Evolutionary conservation across 2,329 filamentous ascomycete species (phyloP), one percentile per base, ranked within the genome.

Genomic region (Bipolaris victoriae): DNA sequence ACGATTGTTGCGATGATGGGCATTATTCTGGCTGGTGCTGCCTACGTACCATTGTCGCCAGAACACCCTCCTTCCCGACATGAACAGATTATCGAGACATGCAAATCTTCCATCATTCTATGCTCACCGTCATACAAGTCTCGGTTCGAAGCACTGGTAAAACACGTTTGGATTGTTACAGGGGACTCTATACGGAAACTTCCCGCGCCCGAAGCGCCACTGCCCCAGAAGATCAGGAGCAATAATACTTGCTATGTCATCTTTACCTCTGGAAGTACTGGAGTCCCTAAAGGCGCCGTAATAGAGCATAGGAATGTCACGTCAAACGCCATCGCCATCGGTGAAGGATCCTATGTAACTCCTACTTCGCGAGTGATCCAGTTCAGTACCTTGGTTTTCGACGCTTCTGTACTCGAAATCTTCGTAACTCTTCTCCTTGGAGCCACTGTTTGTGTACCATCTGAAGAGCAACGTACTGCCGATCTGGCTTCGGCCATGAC

Each of bases 401-500:
- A 77, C 48, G 71, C 67, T 3, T 72, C 69, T 5, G 62, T 76
- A 1, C 67, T 69, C 52, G 74, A 77, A 47, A 73, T 69, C n/a
- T 52, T 77, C 13, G 66, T 70, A 3, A 59, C 72, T 7, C 63
- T 77, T 18, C 69, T 65, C 1, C 61, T 63, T 13, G 74, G 75
- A 13, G 73, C 69, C 7, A 69, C 67, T 3, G 62, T 76, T 6
- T 77, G 75, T 45, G 63, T 77, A 16, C 73, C 75, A 1, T 72
- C 70, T 1, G 73, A 77, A 20, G 62, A 74, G 31, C 78, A 82
- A 40, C 77, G 80, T 5, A 69, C 80, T 24, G 76, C 79, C 36
- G 77, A 82, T 58, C 73, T 82, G 10, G 71, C 77, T 5, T 75
- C 74, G 13, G 67, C 72, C 2, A 70, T 75, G 29, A 74, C 68